Evolutionary conservation across 2,329 filamentous ascomycete species (phyloP).

Genomic region (Ascosphaera apis): DNA sequence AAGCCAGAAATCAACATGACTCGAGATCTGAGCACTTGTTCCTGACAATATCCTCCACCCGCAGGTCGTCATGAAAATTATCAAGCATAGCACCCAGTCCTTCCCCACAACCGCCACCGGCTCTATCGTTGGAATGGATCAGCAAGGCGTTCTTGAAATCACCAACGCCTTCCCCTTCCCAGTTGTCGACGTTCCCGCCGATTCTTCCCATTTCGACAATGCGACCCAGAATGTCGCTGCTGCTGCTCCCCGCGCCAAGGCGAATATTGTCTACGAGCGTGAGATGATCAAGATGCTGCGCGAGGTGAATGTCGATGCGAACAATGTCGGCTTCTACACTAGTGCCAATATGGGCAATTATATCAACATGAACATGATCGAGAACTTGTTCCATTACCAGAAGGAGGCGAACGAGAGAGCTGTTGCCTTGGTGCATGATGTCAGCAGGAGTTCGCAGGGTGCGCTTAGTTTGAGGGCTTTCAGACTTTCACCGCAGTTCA

Average conservation of each 20-base stretch:
- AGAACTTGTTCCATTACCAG: slow-evolving; percentile 97
- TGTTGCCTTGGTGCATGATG: slow-evolving; percentile 79
- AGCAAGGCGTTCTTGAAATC: slow-evolving; percentile 56
- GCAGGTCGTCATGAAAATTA: slow-evolving; percentile 91
- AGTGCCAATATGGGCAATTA: slow-evolving; percentile 99
- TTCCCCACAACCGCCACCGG: slow-evolving; percentile 83
- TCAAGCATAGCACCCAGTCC: slow-evolving; percentile 72
- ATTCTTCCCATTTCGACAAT: slow-evolving; percentile 45
- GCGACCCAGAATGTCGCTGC: slow-evolving; percentile 52
- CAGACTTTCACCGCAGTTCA: slow-evolving; percentile 66
- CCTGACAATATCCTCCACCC: slow-evolving; percentile 6
- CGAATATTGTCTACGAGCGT: slow-evolving; percentile 67
- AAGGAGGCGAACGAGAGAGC: slow-evolving; percentile 70
- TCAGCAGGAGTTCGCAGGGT: slow-evolving; percentile 83
- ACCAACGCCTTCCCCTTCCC: slow-evolving; percentile 95
- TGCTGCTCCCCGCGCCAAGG: slow-evolving; percentile 76
- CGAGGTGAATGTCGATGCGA: slow-evolving; percentile 95
- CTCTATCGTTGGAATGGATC: slow-evolving; percentile 82
- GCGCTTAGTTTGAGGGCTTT: slow-evolving; percentile 77
- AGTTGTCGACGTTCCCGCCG: slow-evolving; percentile 47
- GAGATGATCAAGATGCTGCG: slow-evolving; percentile 95
- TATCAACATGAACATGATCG: slow-evolving; percentile 79
- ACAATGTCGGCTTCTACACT: slow-evolving; percentile 96
- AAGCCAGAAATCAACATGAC: slow-evolving; percentile 16
- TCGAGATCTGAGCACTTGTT: slow-evolving; percentile 2